Evolutionary conservation across 2,329 filamentous ascomycete genomes (phyloP).

Genomic region (Trichoderma sp.): DNA sequence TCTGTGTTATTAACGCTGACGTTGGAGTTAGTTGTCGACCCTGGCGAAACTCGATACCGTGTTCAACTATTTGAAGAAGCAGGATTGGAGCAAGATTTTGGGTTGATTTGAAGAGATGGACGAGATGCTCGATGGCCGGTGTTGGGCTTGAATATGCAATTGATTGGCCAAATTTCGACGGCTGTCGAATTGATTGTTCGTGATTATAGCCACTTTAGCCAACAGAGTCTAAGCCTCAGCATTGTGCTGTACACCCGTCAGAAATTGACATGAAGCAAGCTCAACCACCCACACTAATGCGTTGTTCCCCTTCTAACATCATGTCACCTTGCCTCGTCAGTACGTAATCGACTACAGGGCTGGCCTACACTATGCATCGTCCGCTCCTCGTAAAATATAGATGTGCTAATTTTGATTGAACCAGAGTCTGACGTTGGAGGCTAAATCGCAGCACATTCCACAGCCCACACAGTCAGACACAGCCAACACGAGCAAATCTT

Average conservation of each 20-base stretch:
- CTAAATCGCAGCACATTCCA: not conserved
- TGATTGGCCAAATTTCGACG: not conserved
- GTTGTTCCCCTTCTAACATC: too few relatives aligned
- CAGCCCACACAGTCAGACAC: not conserved
- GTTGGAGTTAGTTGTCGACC: constrained; percentile 4
- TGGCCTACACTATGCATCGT: not conserved
- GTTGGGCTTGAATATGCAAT: not conserved
- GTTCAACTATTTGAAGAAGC: constrained; percentile 19
- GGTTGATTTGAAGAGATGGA: not conserved
- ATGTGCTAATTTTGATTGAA: not conserved
- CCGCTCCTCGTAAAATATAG: not conserved
- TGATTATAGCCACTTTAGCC: too few relatives aligned
- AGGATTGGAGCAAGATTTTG: constrained; percentile 29
- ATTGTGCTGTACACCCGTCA: too few relatives aligned
- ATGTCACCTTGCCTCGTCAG: too few relatives aligned
- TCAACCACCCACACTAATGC: too few relatives aligned
- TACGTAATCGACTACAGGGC: too few relatives aligned
- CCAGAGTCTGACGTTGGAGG: not conserved
- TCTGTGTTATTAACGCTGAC: not conserved
- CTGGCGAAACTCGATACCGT: constrained; percentile 12
- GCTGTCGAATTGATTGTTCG: not conserved
- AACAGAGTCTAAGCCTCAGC: too few relatives aligned
- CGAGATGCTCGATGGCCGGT: too few relatives aligned
- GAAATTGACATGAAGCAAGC: too few relatives aligned
- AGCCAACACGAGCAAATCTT: not conserved